phyloP scores from a whole-genome alignment of 116 monocot species.

The Posidonia oceanica region DNA sequence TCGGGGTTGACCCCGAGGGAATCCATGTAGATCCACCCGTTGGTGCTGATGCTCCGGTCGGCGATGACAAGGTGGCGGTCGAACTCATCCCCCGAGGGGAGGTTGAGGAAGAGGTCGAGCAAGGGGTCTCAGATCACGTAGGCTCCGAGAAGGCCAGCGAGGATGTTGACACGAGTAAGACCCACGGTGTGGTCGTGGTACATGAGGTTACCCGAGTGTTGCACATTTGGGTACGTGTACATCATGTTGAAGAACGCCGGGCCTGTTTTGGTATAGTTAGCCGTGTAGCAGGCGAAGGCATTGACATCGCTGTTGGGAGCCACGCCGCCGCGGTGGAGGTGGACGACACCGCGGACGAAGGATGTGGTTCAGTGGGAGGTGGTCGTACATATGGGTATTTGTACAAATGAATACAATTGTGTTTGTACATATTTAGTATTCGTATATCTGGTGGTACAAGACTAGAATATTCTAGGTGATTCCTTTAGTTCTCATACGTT shows the following conservation, averaged over 20 bases:
- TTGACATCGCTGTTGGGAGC: slow-evolving; percentile 37
- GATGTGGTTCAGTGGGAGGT: slow-evolving; percentile 22
- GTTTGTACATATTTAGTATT: no score
- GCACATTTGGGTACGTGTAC: slow-evolving; percentile 40
- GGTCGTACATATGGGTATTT: no score
- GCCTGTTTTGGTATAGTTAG: slow-evolving; percentile 11
- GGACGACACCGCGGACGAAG: slow-evolving; percentile 24
- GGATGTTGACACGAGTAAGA: slow-evolving; percentile 64
- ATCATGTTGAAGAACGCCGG: not conserved
- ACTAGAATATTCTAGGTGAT: no score
- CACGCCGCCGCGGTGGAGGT: slow-evolving; percentile 14
- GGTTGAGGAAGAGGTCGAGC: slow-evolving; percentile 24
- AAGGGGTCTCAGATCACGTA: slow-evolving; percentile 37
- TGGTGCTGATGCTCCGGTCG: slow-evolving; percentile 42
- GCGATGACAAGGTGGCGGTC: slow-evolving; percentile 38
- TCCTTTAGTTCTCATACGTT: no score
- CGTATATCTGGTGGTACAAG: no score
- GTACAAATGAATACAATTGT: no score
- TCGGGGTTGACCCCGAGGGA: slow-evolving; percentile 18
- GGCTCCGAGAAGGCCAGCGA: slow-evolving; percentile 65
- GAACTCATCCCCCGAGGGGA: slow-evolving; percentile 36
- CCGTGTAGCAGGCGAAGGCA: slow-evolving; percentile 69
- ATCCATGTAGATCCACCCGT: slow-evolving; percentile 71
- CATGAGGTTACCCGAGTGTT: slow-evolving; percentile 71
- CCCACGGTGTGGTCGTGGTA: slow-evolving; percentile 90